A percentile compares a stretch with the other conserved stretches of the same genome.
Conservation (phyloP, 2,329 filamentous ascomycete genomes). For the Hirsutella rhossiliensis region DNA sequence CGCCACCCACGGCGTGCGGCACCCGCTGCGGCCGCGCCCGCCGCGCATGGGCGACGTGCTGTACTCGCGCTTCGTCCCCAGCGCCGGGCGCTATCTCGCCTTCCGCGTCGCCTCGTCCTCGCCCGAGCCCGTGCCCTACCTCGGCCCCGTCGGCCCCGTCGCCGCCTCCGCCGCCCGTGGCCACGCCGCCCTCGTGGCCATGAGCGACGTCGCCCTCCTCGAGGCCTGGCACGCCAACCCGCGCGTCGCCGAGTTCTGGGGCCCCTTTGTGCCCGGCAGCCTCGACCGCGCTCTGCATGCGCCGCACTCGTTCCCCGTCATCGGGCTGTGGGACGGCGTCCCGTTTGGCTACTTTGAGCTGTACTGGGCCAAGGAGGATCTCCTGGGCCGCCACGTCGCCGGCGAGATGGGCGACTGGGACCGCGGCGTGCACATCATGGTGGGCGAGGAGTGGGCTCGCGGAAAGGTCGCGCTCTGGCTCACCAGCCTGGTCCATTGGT, state of each 20-base stretch:
- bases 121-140: constrained; percentile 48
- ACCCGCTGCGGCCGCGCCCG: constrained; percentile 79
- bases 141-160: constrained; percentile 41
- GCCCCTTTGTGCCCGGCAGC: constrained; percentile 52
- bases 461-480: constrained; percentile 77
- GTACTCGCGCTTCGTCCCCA: constrained; percentile 79
- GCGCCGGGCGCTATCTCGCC: constrained; percentile 70
- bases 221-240: constrained; percentile 83
- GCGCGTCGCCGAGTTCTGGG: constrained; percentile 80
- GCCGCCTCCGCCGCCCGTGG: constrained; percentile 27
- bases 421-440: constrained; percentile 73
- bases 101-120: constrained; percentile 74
- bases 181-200: constrained; percentile 28
- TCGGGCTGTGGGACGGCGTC: constrained; percentile 87
- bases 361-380: constrained; percentile 96
- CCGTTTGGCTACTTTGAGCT: constrained; percentile 97
- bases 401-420: constrained; percentile 67
- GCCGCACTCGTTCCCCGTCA: constrained; percentile 75
- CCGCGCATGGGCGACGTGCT: constrained; percentile 84
- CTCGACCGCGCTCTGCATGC: constrained; percentile 52
- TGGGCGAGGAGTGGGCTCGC: constrained; percentile 86
- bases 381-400: constrained; percentile 56
- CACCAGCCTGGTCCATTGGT: constrained; percentile 77
- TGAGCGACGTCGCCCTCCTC: constrained; percentile 44
- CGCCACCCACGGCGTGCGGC: constrained; percentile 65